Percentiles rank a stretch among this genome's conserved stretches.
Conservation (phyloP, 192 early-diverging fungal genomes). For the Coemansia sp. region DNA sequence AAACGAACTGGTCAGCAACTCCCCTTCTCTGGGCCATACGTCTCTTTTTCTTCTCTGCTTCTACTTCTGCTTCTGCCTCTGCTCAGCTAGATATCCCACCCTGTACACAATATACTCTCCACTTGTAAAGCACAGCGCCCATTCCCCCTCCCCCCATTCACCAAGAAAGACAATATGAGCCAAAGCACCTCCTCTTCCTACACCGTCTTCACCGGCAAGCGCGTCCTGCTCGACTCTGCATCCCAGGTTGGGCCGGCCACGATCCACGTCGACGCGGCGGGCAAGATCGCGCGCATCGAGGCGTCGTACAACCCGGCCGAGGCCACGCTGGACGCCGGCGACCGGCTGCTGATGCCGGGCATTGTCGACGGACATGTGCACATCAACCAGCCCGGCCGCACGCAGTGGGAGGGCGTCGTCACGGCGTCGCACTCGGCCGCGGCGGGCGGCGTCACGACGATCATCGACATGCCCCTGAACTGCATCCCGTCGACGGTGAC, state of each 20-base stretch:
- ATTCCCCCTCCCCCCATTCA: too few species aligned
- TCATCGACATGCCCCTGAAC: slow-evolving; percentile 85
- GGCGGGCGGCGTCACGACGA: slow-evolving; percentile 77
- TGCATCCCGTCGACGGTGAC: slow-evolving; percentile 83
- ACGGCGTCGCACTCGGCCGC: slow-evolving; percentile 77
- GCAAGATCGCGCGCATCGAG: slow-evolving; percentile 56
- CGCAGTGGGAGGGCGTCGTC: slow-evolving; percentile 80
- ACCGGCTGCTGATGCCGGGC: slow-evolving; percentile 67
- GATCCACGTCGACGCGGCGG: slow-evolving; percentile 56
- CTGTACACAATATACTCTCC: too few species aligned
- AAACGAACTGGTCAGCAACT: not conserved
- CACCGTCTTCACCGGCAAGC: slow-evolving; percentile 41
- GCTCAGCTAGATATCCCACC: not conserved
- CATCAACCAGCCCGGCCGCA: slow-evolving; percentile 82
- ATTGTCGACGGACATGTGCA: slow-evolving; percentile 79
- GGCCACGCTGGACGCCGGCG: slow-evolving; percentile 56
- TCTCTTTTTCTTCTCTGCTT: not conserved
- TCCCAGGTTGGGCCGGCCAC: slow-evolving; percentile 54
- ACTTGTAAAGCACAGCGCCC: too few species aligned
- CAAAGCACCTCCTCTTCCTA: slow-evolving; percentile 11
- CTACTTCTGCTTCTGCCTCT: not conserved
- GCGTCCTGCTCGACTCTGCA: slow-evolving; percentile 49
- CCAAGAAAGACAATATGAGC: slow-evolving; percentile 35
- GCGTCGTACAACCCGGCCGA: slow-evolving; percentile 37
- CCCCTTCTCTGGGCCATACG: too few species aligned